These are phyloP conservation scores for Selenicereus undatus DNA, from an alignment of 148 eudicot genomes.

Conservation along the genomic window DNA sequence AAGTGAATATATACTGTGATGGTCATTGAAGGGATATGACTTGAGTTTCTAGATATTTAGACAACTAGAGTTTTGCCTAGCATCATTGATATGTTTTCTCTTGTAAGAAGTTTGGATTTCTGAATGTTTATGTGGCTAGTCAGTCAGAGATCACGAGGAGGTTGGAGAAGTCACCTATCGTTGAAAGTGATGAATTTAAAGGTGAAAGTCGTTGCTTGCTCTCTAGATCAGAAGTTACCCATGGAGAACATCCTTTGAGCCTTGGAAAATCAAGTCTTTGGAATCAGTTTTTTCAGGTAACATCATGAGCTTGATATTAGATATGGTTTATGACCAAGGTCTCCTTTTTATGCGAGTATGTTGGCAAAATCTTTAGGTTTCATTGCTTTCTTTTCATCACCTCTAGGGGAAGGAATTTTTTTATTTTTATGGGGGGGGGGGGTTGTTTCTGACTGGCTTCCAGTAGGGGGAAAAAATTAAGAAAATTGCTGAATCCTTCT, in stretches of 20 bases:
- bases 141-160: constrained; percentile 92
- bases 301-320: neutral
- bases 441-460: neutral
- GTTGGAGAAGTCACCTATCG: constrained; percentile 52
- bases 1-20: neutral
- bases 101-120: constrained; percentile 36
- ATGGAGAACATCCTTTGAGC: constrained; percentile 94
- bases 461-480: neutral
- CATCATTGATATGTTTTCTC: constrained; percentile 20
- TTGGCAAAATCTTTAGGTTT: neutral
- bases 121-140: constrained; percentile 80
- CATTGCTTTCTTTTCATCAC: neutral
- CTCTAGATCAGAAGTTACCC: constrained; percentile 70
- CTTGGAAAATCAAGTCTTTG: constrained; percentile 87
- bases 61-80: neutral
- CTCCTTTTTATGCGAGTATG: neutral
- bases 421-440: neutral
- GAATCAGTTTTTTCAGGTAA: constrained; percentile 97
- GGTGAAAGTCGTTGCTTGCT: constrained; percentile 52
- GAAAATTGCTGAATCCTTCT: neutral
- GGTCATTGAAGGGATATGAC: neutral
- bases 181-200: constrained; percentile 43
- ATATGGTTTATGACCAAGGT: neutral
- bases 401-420: neutral
- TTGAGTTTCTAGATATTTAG: neutral